Conservation (phyloP, 2,329 filamentous ascomycete genomes). For the Stemphylium vesicarium region DNA sequence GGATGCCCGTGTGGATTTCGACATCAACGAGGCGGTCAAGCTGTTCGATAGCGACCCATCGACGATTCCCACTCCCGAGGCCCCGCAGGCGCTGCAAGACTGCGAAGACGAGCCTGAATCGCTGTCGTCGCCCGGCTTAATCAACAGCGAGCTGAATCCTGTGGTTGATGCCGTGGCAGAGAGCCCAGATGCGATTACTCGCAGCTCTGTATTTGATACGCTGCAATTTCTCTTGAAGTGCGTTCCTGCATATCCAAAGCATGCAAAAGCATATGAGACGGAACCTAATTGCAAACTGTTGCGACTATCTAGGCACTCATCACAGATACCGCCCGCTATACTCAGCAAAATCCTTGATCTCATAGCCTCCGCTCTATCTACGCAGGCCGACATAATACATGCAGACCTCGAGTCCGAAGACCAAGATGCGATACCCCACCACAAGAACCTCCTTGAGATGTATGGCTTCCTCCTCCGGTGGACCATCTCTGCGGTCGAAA, state of each 20-base stretch:
- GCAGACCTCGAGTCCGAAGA: slow-evolving; percentile 91
- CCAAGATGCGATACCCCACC: slow-evolving; percentile 76
- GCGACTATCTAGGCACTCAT: slow-evolving; percentile 75
- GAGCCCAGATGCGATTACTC: slow-evolving; percentile 85
- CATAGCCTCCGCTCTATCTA: slow-evolving; percentile 81
- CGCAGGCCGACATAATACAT: slow-evolving; percentile 84
- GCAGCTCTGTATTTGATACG: slow-evolving; percentile 83
- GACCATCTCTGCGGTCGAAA: slow-evolving; percentile 93
- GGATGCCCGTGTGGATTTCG: slow-evolving; percentile 75
- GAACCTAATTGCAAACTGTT: slow-evolving; percentile 68
- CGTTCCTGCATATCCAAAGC: slow-evolving; percentile 63
- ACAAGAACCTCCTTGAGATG: slow-evolving; percentile 91
- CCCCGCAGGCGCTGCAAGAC: slow-evolving; percentile 80
- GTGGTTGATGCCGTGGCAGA: slow-evolving; percentile 93
- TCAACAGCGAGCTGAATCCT: slow-evolving; percentile 86
- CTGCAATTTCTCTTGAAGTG: slow-evolving; percentile 97
- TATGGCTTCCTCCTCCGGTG: slow-evolving; percentile 95
- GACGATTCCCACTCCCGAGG: slow-evolving; percentile 83
- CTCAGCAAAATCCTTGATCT: slow-evolving; percentile 94
- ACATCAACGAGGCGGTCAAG: slow-evolving; percentile 96
- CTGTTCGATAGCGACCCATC: slow-evolving; percentile 93
- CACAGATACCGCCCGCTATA: slow-evolving; percentile 77
- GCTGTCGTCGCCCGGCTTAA: slow-evolving; percentile 72
- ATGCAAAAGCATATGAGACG: slow-evolving; percentile 33
- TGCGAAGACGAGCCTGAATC: slow-evolving; percentile 91